These are phyloP conservation scores for Hyparrhenia diplandra DNA, from an alignment of 176 grass and related monocot genomes.

Conservation along the genomic window DNA sequence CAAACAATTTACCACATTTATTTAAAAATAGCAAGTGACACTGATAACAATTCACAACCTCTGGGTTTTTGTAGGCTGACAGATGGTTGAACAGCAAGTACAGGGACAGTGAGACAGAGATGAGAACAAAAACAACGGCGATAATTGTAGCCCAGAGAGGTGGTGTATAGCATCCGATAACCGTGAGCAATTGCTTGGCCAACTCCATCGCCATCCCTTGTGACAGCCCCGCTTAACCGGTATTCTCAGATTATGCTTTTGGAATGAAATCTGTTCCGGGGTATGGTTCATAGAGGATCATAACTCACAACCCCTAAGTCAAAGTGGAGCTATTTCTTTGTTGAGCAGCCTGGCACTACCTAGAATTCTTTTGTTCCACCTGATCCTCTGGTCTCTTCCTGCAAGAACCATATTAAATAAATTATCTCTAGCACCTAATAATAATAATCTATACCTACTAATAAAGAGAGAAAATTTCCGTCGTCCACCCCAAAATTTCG, in stretches of 20 bases:
- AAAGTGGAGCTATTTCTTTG: neutral
- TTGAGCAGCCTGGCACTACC: neutral
- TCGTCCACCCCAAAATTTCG: too few relatives aligned
- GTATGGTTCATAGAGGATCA: neutral
- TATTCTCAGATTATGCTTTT: neutral
- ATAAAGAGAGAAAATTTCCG: too few relatives aligned
- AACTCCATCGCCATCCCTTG: slow-evolving; percentile 21
- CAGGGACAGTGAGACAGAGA: slow-evolving; percentile 53
- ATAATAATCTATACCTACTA: too few relatives aligned
- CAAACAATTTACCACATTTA: neutral
- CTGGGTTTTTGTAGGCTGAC: slow-evolving; percentile 82
- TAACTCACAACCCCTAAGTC: neutral
- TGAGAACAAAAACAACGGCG: slow-evolving; percentile 41
- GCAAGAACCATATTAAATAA: neutral
- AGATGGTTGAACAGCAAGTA: slow-evolving; percentile 77
- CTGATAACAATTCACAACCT: slow-evolving; percentile 33
- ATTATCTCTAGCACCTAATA: too few relatives aligned
- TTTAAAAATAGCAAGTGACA: neutral
- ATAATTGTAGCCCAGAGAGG: slow-evolving; percentile 57
- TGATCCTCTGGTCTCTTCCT: slow-evolving; percentile 1
- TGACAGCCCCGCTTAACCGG: neutral
- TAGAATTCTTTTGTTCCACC: neutral
- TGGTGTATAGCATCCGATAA: slow-evolving; percentile 34
- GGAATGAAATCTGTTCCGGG: neutral
- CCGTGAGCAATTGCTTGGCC: slow-evolving; percentile 21